Evolutionary conservation across 2,329 filamentous ascomycete genomes (phyloP), one percentile per base, ranked within the genome.

Genomic region (Lomentospora prolificans): DNA sequence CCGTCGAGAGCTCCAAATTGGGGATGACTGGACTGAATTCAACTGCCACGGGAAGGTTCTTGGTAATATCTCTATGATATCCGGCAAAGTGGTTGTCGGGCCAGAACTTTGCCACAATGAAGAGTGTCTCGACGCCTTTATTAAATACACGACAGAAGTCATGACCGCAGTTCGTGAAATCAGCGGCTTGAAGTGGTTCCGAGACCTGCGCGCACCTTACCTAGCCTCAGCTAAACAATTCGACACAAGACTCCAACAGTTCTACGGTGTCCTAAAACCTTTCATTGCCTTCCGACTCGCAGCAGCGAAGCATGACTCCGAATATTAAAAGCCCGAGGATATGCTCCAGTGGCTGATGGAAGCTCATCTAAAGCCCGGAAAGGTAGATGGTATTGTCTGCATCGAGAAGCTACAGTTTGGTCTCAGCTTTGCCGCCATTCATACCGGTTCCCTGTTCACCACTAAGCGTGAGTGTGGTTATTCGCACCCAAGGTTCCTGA

Each of bases 401-500:
- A 62, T 76, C 12, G 70, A 75, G 3, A 66, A 65, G 39, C 63
- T 73, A 9, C 70, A 78, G 61, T 66, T 78, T 3, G 63, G 66
- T 0, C 60, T 79, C 7, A 72, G 68, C 41, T 74, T 79, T 54
- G 76, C 76, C 0, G 73, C 77, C 2, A 79, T 81, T 27, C 75
- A 79, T 57, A 79, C 76, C 0, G 80, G 76, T 0, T 72, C 73
- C 0, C 62, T 74, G 50, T 69, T 73, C 0, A 60, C 71, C 0
- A 76, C 74, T 1, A 80, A 70, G 74, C 60, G 69, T 73, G 58
- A 58, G 69, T 61, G 10, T n/a, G n/a, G n/a, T n/a, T n/a, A n/a
- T n/a, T n/a, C n/a, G n/a, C n/a, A n/a, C n/a, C n/a, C n/a, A n/a
- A n/a, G n/a, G n/a, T n/a, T n/a, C n/a, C n/a, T n/a, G n/a, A n/a